These are phyloP conservation scores for Trametes sanguinea DNA, from an alignment of 768 basidiomycete genomes.

Conservation along the genomic window DNA sequence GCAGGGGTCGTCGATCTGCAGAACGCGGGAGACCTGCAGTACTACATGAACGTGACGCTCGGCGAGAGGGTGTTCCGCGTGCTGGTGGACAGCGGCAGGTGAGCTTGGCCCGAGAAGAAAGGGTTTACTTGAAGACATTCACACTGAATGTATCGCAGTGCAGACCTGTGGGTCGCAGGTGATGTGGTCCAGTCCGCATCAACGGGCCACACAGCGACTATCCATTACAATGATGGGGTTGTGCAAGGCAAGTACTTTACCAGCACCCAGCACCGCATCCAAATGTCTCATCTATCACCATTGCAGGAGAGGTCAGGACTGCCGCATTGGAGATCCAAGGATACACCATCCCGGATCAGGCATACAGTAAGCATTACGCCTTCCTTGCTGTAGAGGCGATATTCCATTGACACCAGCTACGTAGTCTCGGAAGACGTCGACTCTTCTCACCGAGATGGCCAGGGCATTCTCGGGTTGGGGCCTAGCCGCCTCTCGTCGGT, in stretches of 20 bases:
- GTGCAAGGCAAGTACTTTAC: slow-evolving; percentile 22
- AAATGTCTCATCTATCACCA: too few species aligned
- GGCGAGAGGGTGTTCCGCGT: slow-evolving; percentile 29
- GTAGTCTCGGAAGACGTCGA: slow-evolving; percentile 17
- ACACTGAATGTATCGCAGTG: slow-evolving; percentile 14
- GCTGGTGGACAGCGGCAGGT: slow-evolving; percentile 39
- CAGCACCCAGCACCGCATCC: too few species aligned
- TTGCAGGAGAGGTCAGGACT: slow-evolving; percentile 29
- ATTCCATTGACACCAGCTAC: background rate
- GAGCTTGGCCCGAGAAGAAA: background rate
- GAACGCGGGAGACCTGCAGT: slow-evolving; percentile 30
- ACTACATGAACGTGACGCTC: slow-evolving; percentile 33
- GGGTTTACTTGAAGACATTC: background rate
- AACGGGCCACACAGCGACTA: slow-evolving; percentile 24
- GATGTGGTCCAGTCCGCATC: slow-evolving; percentile 26
- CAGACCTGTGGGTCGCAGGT: slow-evolving; percentile 36
- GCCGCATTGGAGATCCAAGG: slow-evolving; percentile 31
- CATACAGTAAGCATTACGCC: slow-evolving; percentile 27
- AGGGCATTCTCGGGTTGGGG: slow-evolving; percentile 36
- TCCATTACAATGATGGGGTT: slow-evolving; percentile 30
- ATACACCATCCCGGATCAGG: slow-evolving; percentile 31
- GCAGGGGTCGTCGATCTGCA: slow-evolving; percentile 15
- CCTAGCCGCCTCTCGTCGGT: slow-evolving; percentile 33
- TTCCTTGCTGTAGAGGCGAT: too few species aligned
- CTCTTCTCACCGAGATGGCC: slow-evolving; percentile 16